A percentile compares a stretch with the other conserved stretches of the same genome.
phyloP scores from a whole-genome alignment of 495 filamentous ascomycete genomes.

The Articulospora tetracladia region DNA sequence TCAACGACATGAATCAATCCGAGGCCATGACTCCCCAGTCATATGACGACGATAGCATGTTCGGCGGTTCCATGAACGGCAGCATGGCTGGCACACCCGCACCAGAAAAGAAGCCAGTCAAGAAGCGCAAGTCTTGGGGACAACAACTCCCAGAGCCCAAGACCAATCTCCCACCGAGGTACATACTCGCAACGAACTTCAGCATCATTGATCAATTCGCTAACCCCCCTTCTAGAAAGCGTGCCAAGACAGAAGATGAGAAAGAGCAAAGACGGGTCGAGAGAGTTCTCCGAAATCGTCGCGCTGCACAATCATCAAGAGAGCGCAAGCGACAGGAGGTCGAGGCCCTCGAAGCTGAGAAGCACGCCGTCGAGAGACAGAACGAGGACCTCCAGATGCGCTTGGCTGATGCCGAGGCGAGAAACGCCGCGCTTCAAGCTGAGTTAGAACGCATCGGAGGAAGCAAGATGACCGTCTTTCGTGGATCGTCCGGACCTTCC shows the following conservation, averaged over 20 bases:
- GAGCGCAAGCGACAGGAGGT: constrained; percentile 95
- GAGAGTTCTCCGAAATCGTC: constrained; percentile 92
- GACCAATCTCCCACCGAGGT: constrained; percentile 94
- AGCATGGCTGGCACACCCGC: constrained; percentile 19
- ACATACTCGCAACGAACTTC: constrained; percentile 31
- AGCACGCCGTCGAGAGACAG: constrained; percentile 59
- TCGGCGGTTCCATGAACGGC: constrained; percentile 12
- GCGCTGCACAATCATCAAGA: constrained; percentile 91
- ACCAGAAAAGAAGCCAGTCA: constrained; percentile 71
- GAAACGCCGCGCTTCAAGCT: constrained; percentile 61
- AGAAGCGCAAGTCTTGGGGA: constrained; percentile 99
- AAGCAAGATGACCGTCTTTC: constrained; percentile 32
- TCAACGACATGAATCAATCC: constrained; percentile 35
- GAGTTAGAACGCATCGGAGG: constrained; percentile 61
- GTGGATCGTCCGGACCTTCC: constrained; percentile 26
- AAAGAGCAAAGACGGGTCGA: constrained; percentile 98
- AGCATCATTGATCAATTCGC: constrained; percentile 8
- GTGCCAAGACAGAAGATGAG: constrained; percentile 97
- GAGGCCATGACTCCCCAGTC: constrained; percentile 46
- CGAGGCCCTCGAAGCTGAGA: constrained; percentile 79
- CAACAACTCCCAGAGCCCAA: constrained; percentile 95
- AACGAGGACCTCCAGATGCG: constrained; percentile 68
- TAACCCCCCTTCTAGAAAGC: constrained; percentile 58
- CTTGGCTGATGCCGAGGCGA: constrained; percentile 58
- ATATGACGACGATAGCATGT: constrained; percentile 29